Percentiles rank a stretch among this genome's conserved stretches.
These are phyloP conservation scores for Neonectria ditissima DNA, from an alignment of 2,329 filamentous ascomycete genomes.

Conservation along the genomic window DNA sequence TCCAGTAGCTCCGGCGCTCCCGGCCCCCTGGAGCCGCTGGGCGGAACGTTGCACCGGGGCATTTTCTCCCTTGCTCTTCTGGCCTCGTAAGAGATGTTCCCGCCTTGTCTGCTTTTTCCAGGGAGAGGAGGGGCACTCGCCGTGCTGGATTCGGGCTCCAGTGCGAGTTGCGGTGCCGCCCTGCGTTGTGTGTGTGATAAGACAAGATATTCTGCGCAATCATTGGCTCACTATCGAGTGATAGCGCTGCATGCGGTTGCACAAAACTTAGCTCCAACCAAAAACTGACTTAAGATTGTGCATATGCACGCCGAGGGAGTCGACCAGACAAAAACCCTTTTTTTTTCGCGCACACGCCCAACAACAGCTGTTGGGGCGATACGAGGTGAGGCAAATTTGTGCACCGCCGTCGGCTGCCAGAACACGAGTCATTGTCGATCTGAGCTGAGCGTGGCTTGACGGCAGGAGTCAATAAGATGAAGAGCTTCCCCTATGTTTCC, in stretches of 20 bases:
- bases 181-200: no score
- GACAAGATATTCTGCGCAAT: no score
- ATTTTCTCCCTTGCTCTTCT: background rate
- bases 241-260: no score
- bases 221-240: no score
- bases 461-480: background rate
- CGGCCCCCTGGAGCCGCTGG: background rate
- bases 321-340: background rate
- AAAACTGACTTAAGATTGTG: background rate
- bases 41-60: background rate
- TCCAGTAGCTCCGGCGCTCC: background rate
- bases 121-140: background rate
- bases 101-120: background rate
- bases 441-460: background rate
- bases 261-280: background rate
- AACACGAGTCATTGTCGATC: background rate
- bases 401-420: no score
- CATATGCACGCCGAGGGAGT: background rate
- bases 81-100: background rate
- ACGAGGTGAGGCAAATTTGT: background rate
- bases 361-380: background rate
- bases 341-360: no score
- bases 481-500: background rate
- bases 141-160: background rate
- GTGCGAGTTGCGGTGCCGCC: no score